Percentiles rank a stretch among this genome's conserved stretches.
phyloP scores from a whole-genome alignment of 305 asterid species.

The Solanum hybrid region DNA sequence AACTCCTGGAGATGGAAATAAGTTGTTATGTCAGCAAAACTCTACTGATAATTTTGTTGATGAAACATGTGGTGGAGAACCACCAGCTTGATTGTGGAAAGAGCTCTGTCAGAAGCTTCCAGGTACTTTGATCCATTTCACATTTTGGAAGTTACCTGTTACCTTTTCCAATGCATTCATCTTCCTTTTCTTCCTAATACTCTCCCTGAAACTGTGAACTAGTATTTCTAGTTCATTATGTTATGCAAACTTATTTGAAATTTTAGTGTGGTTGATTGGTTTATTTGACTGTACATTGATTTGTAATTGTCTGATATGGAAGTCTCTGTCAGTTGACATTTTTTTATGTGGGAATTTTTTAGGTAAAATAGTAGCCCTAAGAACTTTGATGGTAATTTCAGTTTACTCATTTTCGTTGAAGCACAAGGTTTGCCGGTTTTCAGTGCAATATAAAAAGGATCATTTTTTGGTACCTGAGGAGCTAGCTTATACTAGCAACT shows the following conservation, averaged over 20 bases:
- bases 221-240: not conserved
- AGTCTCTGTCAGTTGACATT: not conserved
- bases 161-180: not conserved
- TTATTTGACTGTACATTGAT: not conserved
- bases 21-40: slow-evolving; percentile 66
- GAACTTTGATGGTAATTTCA: not conserved
- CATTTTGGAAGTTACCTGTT: not conserved
- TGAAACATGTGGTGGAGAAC: slow-evolving; percentile 55
- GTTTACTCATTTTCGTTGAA: not conserved
- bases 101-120: slow-evolving; percentile 12
- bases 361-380: not conserved
- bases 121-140: slow-evolving; percentile 26
- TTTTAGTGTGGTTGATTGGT: not conserved
- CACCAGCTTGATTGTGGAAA: slow-evolving; percentile 31
- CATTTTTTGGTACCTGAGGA: not conserved
- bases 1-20: slow-evolving; percentile 41
- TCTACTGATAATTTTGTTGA: slow-evolving; percentile 67
- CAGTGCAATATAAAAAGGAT: not conserved
- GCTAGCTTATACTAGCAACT: not conserved
- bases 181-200: not conserved
- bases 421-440: not conserved
- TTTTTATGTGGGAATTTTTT: not conserved
- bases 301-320: not conserved
- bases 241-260: not conserved
- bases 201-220: not conserved